Conservation (phyloP, 2,329 filamentous ascomycete species). For the Grosmannia huntii region DNA sequence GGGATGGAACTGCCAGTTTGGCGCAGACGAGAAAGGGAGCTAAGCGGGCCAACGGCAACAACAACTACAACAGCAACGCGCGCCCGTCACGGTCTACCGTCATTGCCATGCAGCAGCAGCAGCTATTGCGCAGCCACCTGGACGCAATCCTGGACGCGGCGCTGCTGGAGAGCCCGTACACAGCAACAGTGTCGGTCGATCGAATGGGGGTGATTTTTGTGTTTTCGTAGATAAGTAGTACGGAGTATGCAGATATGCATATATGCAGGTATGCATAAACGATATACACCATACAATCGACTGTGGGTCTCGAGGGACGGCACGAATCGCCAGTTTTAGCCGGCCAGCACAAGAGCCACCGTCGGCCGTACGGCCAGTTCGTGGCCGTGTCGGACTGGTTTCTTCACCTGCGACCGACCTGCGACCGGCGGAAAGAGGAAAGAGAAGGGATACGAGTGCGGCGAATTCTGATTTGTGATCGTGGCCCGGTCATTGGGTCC, state of each 20-base stretch:
- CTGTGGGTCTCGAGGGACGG: no score
- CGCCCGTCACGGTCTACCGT: conserved; percentile 63
- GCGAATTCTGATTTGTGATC: neutral
- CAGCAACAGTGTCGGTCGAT: conserved; percentile 86
- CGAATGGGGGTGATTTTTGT: conserved; percentile 82
- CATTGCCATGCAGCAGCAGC: conserved; percentile 77
- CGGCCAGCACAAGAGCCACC: no score
- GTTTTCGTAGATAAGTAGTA: conserved; percentile 38
- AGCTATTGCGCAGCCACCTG: conserved; percentile 72
- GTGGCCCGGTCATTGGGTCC: no score
- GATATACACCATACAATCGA: no score
- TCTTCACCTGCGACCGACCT: no score
- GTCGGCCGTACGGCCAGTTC: no score
- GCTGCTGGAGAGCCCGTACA: conserved; percentile 79
- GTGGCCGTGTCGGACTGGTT: no score
- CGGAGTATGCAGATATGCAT: neutral
- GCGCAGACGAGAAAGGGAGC: neutral
- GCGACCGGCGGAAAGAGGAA: no score
- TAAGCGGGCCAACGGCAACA: neutral
- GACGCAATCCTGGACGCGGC: conserved; percentile 81
- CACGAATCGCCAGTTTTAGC: no score
- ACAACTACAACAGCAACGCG: conserved; percentile 11
- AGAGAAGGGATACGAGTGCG: no score
- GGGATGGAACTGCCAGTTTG: no score
- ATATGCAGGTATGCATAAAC: neutral